phyloP scores from a whole-genome alignment of 306 rosid genomes.

The Styphnolobium japonicum region DNA sequence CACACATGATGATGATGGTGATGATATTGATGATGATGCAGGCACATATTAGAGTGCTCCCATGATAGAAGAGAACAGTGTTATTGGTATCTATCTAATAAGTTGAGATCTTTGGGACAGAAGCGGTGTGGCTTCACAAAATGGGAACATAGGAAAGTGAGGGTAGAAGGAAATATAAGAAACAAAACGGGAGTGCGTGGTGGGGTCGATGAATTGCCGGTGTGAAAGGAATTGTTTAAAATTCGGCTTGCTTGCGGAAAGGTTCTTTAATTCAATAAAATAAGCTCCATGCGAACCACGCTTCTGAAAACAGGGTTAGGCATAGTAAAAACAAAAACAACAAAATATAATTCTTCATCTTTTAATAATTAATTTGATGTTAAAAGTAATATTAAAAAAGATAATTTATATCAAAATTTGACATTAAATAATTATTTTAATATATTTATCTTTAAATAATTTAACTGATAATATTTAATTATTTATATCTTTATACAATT shows the following conservation, averaged over 20 bases:
- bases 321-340: not conserved
- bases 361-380: too few species aligned
- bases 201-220: not conserved
- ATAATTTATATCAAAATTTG: too few species aligned
- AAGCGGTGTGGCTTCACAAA: not conserved
- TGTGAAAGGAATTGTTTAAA: not conserved
- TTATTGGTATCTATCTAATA: not conserved
- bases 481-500: too few species aligned
- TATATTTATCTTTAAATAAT: too few species aligned
- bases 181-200: not conserved
- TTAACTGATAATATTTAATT: too few species aligned
- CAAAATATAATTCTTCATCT: too few species aligned
- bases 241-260: not conserved
- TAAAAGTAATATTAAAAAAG: too few species aligned
- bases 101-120: not conserved
- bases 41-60: not conserved
- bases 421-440: too few species aligned
- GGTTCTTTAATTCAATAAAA: not conserved
- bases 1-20: not conserved
- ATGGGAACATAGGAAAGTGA: not conserved
- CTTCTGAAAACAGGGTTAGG: not conserved
- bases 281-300: constrained; percentile 24
- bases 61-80: not conserved
- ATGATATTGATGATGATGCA: not conserved
- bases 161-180: not conserved